phyloP scores from a whole-genome alignment of 2,329 filamentous ascomycete species.

The Xylariaceae sp. region DNA sequence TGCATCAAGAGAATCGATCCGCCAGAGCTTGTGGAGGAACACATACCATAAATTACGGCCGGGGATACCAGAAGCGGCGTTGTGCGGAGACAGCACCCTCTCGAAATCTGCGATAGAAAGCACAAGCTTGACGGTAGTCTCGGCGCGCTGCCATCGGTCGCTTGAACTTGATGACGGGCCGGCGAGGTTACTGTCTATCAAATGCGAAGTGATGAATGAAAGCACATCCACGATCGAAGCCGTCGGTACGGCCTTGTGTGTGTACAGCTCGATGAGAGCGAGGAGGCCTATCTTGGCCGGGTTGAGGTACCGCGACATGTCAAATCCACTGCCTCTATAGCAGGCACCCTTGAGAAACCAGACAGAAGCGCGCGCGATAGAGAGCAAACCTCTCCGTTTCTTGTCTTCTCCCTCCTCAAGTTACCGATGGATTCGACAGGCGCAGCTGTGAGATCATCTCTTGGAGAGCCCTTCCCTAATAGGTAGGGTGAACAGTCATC shows the following conservation, averaged over 20 bases:
- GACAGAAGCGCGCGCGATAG: background rate
- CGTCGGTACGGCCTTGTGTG: constrained; percentile 62
- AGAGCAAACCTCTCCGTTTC: background rate
- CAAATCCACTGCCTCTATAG: background rate
- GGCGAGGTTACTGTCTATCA: constrained; percentile 48
- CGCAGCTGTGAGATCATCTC: constrained; percentile 7
- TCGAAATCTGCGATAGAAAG: constrained; percentile 56
- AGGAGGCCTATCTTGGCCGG: constrained; percentile 82
- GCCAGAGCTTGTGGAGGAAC: constrained; percentile 77
- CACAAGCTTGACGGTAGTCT: constrained; percentile 47
- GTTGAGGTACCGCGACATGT: constrained; percentile 79
- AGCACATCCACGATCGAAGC: constrained; percentile 69
- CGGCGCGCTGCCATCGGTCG: constrained; percentile 44
- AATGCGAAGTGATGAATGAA: constrained; percentile 69
- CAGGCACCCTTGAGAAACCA: background rate
- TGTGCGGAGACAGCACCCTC: constrained; percentile 47
- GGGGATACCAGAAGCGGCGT: constrained; percentile 54
- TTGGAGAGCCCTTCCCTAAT: background rate
- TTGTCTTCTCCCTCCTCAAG: background rate
- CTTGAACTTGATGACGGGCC: constrained; percentile 29
- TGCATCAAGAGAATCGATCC: constrained; percentile 72
- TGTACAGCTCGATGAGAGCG: constrained; percentile 75
- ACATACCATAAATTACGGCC: constrained; percentile 83
- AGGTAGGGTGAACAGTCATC: background rate
- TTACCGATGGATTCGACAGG: background rate